Conservation (phyloP, 163 green algal genomes). For the Chloroidium sp. region DNA sequence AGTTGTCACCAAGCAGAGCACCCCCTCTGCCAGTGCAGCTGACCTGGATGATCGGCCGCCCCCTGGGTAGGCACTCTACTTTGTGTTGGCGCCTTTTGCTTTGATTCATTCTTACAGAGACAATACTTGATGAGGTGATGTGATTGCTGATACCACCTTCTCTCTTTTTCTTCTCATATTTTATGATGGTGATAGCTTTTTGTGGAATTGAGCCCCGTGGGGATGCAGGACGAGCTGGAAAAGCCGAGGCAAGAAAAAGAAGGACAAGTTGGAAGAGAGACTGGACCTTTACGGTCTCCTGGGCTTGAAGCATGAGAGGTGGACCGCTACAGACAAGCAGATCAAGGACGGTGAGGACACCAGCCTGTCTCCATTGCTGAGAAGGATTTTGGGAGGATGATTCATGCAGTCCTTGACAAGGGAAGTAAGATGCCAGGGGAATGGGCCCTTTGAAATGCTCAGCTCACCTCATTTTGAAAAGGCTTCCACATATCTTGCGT, state of each 20-base stretch:
- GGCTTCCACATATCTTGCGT: too few relatives aligned
- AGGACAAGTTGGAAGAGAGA: slow-evolving; percentile 35
- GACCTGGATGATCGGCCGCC: slow-evolving; percentile 4
- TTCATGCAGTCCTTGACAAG: slow-evolving; percentile 1
- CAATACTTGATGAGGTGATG: not conserved
- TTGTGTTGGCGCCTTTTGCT: not conserved
- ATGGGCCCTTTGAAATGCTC: not conserved
- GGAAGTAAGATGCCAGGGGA: too few relatives aligned
- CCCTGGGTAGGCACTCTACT: not conserved
- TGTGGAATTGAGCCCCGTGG: too few relatives aligned
- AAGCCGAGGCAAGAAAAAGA: slow-evolving; percentile 46
- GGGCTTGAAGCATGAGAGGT: slow-evolving; percentile 68
- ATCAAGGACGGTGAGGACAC: slow-evolving; percentile 58
- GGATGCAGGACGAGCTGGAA: slow-evolving; percentile 31
- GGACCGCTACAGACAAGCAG: slow-evolving; percentile 69
- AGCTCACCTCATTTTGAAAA: not conserved
- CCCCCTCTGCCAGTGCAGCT: not conserved
- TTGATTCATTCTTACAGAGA: not conserved
- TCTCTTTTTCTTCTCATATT: too few relatives aligned
- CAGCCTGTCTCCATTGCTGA: not conserved
- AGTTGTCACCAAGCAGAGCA: slow-evolving; percentile 1
- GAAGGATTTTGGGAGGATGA: not conserved
- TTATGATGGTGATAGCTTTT: too few relatives aligned
- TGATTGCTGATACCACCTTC: not conserved
- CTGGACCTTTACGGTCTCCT: slow-evolving; percentile 82